phyloP scores from a whole-genome alignment of 2,329 filamentous ascomycete genomes.

The Aureobasidium sp. region DNA sequence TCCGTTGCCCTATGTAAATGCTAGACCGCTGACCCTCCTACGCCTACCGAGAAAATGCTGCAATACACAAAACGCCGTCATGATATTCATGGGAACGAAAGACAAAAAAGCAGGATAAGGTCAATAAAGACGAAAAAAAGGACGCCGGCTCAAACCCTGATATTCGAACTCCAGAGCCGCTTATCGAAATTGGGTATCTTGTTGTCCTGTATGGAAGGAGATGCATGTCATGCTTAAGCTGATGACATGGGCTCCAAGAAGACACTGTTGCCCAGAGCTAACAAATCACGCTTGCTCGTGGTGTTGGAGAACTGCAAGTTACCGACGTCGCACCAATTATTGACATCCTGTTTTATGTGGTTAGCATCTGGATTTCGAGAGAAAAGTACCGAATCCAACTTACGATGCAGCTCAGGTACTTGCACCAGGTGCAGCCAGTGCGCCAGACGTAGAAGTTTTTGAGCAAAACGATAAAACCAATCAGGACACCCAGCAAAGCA shows the following conservation, averaged over 20 bases:
- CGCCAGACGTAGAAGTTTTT: conserved; percentile 84
- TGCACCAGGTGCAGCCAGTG: conserved; percentile 82
- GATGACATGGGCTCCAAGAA: conserved; percentile 6
- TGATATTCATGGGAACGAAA: neutral
- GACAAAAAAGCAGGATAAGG: neutral
- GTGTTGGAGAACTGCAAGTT: conserved; percentile 32
- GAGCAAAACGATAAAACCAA: conserved; percentile 79
- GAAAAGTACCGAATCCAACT: conserved; percentile 37
- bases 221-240: neutral
- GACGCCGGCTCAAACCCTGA: too few relatives aligned
- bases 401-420: conserved; percentile 88
- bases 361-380: too few relatives aligned
- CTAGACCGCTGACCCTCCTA: neutral
- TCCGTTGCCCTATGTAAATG: neutral
- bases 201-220: neutral
- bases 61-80: neutral
- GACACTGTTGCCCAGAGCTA: conserved; percentile 12
- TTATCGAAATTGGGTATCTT: neutral
- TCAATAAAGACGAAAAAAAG: neutral
- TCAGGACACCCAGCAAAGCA: conserved; percentile 69
- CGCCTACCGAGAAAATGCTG: neutral
- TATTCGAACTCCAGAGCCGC: neutral
- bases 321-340: conserved; percentile 57
- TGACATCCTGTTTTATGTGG: conserved; percentile 47
- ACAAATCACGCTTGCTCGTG: conserved; percentile 17